Base-by-base conservation (phyloP, 148 eudicot genomes). In the Drosera capensis region DNA sequence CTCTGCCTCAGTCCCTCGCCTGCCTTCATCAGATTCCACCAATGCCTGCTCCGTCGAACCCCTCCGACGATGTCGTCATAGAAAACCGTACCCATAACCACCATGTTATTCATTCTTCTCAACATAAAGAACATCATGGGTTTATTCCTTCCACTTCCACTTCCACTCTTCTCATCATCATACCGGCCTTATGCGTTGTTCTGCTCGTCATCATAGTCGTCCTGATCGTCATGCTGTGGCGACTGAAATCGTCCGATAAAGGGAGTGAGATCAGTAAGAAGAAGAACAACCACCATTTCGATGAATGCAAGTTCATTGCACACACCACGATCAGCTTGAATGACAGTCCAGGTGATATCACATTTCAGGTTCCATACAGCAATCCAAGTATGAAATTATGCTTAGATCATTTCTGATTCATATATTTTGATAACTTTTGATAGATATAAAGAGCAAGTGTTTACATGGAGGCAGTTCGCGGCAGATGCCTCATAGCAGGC, bases 401-500 rank as follows among this genome's bases (percentile, higher is more conserved):
- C n/a, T n/a, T n/a, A n/a, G n/a, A n/a, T n/a, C n/a, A n/a, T 16
- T 20, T 8, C 16, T 17, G 5, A 5, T 3, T 34, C 8, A 14
- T 20, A 2, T 3, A 3, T 29, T 30, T 5, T 30, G 13, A 30
- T 30, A 13, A 5, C 6, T 30, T 13, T 30, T 14, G 51, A 44
- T 52, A 68, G 83, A 68, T 31, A 60, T 63, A 58, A 78, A 62
- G 45, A 71, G 14, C 16, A 75, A 81, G 38, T 78, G 87, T 43
- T 45, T 71, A 29, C 66, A 73, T 48, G 71, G 63, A 35, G 71
- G 60, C 24, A 73, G 58, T 49, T 53, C 71, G 16, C 46, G 61
- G 13, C 21, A 59, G 9, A 30, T 36, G 11, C 62, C 68, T 3
- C 58, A 61, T 46, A 45, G 51, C 7, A 71, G 59, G 54, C 29